Percentiles rank a stretch among this genome's conserved stretches.
Conservation (phyloP, 208 protist species). For the Vickermania spadyakhi region DNA sequence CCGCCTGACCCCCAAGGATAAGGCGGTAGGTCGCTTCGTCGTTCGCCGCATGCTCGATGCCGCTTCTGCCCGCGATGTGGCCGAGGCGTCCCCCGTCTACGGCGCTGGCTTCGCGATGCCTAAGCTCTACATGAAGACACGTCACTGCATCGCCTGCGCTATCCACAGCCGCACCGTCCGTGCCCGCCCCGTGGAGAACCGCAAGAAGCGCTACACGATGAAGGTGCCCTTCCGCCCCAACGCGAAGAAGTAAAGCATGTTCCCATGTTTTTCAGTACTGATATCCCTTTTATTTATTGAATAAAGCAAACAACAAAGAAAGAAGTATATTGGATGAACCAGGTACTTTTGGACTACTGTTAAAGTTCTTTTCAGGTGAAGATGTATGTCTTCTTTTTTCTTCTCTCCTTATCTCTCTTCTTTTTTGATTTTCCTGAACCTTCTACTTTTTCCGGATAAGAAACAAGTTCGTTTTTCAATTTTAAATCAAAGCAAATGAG, state of each 20-base stretch:
- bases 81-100: conserved; percentile 91
- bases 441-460: conserved; percentile 3
- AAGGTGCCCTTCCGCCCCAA: conserved; percentile 71
- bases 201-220: conserved; percentile 80
- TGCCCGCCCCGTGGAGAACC: conserved; percentile 63
- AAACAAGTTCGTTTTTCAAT: conserved; percentile 5
- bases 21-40: conserved; percentile 98
- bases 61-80: conserved; percentile 96
- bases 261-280: conserved; percentile 11
- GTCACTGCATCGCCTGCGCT: conserved; percentile 99
- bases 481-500: conserved; percentile 11
- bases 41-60: conserved; percentile 98
- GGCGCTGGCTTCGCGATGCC: conserved; percentile 92
- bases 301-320: not conserved
- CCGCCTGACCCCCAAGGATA: conserved; percentile 93
- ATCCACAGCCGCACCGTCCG: conserved; percentile 98
- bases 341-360: conserved; percentile 5
- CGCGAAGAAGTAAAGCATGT: conserved; percentile 15
- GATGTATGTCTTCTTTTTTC: conserved; percentile 14
- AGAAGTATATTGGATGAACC: not conserved
- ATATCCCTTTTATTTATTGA: not conserved
- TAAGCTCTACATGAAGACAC: conserved; percentile 99
- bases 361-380: too few relatives aligned
- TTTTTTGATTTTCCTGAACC: not conserved
- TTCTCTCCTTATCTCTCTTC: not conserved